Evolutionary conservation across 129 eudicot species (phyloP).

Genomic region (Deinandra increscens): DNA sequence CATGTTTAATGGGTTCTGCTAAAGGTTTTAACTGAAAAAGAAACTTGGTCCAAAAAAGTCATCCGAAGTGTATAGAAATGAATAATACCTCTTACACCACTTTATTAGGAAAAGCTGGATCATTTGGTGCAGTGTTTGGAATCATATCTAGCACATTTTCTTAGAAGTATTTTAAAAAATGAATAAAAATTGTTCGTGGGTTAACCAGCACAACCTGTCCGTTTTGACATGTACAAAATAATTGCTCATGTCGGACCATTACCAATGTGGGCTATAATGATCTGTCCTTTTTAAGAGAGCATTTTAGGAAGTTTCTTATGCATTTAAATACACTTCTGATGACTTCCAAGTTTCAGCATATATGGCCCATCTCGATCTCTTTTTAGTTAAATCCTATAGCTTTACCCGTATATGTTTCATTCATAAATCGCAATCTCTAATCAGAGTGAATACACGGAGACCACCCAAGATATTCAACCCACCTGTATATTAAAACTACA

Average conservation of each 20-base stretch:
- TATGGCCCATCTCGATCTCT: not conserved
- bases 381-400: not conserved
- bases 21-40: not conserved
- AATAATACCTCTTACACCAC: not conserved
- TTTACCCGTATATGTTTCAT: not conserved
- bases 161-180: not conserved
- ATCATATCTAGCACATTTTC: not conserved
- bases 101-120: not conserved
- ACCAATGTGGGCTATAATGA: not conserved
- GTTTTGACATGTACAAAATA: not conserved
- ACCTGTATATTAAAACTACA: not conserved
- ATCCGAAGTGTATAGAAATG: not conserved
- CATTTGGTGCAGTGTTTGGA: not conserved
- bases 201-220: not conserved
- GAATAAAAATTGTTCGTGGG: not conserved
- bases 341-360: not conserved
- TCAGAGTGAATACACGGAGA: not conserved
- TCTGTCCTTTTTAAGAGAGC: not conserved
- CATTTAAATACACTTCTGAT: not conserved
- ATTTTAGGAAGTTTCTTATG: not conserved
- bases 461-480: not conserved
- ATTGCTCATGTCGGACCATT: not conserved
- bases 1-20: not conserved
- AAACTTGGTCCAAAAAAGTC: not conserved
- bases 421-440: not conserved